A percentile compares a stretch with the other conserved stretches of the same genome.
Conservation (phyloP, 169 alveolate species). For the Babesia bigemina region DNA sequence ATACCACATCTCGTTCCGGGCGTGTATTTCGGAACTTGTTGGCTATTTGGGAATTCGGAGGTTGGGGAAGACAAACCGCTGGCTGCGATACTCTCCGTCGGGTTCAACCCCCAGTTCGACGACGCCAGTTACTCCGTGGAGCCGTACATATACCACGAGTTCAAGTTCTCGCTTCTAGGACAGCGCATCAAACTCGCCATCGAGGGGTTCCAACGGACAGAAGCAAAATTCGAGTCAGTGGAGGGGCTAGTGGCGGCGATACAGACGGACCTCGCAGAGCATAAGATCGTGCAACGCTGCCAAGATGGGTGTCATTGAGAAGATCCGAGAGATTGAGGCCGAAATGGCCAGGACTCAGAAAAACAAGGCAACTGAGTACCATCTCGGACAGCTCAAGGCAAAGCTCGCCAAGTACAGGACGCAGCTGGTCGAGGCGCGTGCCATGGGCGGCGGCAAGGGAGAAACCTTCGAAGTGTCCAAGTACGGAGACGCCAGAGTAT, state of each 20-base stretch:
- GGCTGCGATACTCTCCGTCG: constrained; percentile 39
- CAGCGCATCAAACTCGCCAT: constrained; percentile 22
- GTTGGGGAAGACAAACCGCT: constrained; percentile 11
- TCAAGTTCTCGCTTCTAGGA: constrained; percentile 35
- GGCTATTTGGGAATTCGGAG: constrained; percentile 32
- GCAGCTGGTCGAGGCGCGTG: constrained; percentile 31
- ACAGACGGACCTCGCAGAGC: constrained; percentile 39
- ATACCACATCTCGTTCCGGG: constrained; percentile 58
- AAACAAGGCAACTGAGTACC: constrained; percentile 96
- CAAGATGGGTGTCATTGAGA: constrained; percentile 59
- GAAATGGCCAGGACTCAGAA: constrained; percentile 98
- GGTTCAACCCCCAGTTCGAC: constrained; percentile 62
- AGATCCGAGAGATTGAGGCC: constrained; percentile 90
- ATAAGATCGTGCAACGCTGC: neutral
- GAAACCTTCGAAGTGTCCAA: constrained; percentile 94
- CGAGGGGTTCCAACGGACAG: constrained; percentile 53
- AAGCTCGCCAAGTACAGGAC: constrained; percentile 90
- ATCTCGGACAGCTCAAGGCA: constrained; percentile 95
- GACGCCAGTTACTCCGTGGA: constrained; percentile 50
- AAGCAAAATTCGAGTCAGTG: constrained; percentile 33
- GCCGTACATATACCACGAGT: constrained; percentile 56
- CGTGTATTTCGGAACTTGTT: constrained; percentile 52
- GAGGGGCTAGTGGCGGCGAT: constrained; percentile 41
- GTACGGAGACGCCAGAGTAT: constrained; percentile 97
- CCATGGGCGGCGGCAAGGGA: constrained; percentile 77